Evolutionary conservation across 768 basidiomycete species (phyloP), one percentile per base, ranked within the genome.

Genomic region (Cystofilobasidium capitatum): DNA sequence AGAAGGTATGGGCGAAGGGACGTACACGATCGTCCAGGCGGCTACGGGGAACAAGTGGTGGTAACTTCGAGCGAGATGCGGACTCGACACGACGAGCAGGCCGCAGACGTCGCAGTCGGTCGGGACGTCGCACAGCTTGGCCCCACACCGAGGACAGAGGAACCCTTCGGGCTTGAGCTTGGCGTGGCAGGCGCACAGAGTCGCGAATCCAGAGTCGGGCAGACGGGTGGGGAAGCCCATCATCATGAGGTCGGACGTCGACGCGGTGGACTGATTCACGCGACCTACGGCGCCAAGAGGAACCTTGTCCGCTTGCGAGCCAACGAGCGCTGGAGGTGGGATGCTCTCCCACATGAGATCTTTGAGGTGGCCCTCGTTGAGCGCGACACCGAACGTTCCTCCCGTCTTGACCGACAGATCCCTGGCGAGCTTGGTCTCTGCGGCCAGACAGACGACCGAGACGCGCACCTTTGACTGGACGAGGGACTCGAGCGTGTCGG

Each of bases 91-190:
- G 71, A 99, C 91, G 88, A 97, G 96, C 71, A 99, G 79, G 10
- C 91, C 90, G 72, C 96, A 99, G 37, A 98, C 87, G 76, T 93
- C 88, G 75, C 96, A 99, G 75, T 98, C 96, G 12, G 94, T 98
- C 42, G 96, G 96, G 7, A 97, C 91, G 74, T 98, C 94, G 81
- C 96, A 99, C 39, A 97, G 83, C 81, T 93, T 90, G 44, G 89
- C 85, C 65, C 86, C 82, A 74, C 96, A 99, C 40, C 96, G 83
- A 4, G 96, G 96, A 76, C 96, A 99, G 22, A 94, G 81, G 78
- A 93, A 99, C 4, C 94, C 96, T 70, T 89, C 88, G 76, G 86
- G 87, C 77, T 89, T 91, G 77, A 99, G 81, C 71, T 90, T 85
- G 17, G 89, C 89, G 76, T 99, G 96, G 74, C 96, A 99, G 9